Evolutionary conservation across 2,329 filamentous ascomycete species (phyloP).

Genomic region (Acrodontium crateriforme): DNA sequence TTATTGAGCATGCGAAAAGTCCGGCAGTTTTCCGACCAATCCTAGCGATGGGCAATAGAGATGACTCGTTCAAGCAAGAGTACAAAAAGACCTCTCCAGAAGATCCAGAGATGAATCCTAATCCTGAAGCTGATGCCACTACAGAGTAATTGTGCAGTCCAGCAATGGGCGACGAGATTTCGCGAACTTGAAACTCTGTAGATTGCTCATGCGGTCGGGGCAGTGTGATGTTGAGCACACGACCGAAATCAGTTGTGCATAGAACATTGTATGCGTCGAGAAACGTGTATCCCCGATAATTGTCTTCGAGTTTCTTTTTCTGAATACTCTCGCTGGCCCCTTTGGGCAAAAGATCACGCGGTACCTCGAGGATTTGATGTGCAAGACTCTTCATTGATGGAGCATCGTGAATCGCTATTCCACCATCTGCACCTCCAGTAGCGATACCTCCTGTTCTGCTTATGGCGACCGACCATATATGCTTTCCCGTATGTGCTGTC

Average conservation of each 20-base stretch:
- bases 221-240: constrained; percentile 32
- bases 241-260: constrained; percentile 44
- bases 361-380: not conserved
- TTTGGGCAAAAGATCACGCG: too few relatives aligned
- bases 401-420: constrained; percentile 30
- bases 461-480: constrained; percentile 64
- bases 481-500: constrained; percentile 67
- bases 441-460: constrained; percentile 22
- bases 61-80: constrained; percentile 5
- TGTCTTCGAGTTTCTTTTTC: too few relatives aligned
- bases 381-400: not conserved
- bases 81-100: constrained; percentile 32
- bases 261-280: constrained; percentile 40
- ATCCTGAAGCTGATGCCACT: constrained; percentile 22
- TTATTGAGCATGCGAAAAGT: constrained; percentile 20
- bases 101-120: constrained; percentile 34
- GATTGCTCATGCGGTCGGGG: constrained; percentile 8
- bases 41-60: constrained; percentile 17
- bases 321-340: too few relatives aligned
- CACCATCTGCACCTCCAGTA: constrained; percentile 77
- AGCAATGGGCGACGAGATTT: constrained; percentile 6
- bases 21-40: constrained; percentile 27
- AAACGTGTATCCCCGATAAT: constrained; percentile 51
- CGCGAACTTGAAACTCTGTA: constrained; percentile 6
- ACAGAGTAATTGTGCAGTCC: constrained; percentile 37